Conservation (phyloP, 176 grass and related monocot genomes). For the Zizania latifolia region DNA sequence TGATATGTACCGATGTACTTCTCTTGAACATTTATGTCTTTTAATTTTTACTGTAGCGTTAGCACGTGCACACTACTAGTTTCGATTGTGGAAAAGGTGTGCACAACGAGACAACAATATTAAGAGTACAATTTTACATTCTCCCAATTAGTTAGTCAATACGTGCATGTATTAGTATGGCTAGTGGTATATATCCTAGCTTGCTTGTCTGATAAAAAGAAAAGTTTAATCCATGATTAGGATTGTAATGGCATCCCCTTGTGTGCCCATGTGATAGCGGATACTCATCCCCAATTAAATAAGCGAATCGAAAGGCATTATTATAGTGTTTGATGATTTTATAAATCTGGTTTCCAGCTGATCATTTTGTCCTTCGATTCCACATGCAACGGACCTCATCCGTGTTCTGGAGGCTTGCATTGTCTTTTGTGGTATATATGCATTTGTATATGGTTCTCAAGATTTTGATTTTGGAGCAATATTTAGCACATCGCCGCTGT, state of each 20-base stretch:
- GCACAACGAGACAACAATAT: constrained; percentile 25
- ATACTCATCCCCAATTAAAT: constrained; percentile 30
- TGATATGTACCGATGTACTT: no score
- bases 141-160: constrained; percentile 31
- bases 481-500: constrained; percentile 27
- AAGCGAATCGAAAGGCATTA: constrained; percentile 20
- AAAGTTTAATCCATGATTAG: constrained; percentile 43
- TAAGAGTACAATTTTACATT: constrained; percentile 27
- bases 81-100: no score
- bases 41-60: no score
- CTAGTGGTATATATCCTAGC: constrained; percentile 18
- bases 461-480: constrained; percentile 18
- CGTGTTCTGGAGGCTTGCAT: constrained; percentile 41
- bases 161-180: constrained; percentile 39
- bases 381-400: constrained; percentile 40
- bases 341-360: constrained; percentile 40
- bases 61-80: no score
- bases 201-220: constrained; percentile 29
- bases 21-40: no score
- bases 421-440: constrained; percentile 31
- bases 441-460: not conserved
- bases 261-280: constrained; percentile 41
- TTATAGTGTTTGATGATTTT: constrained; percentile 33
- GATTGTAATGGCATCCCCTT: constrained; percentile 32
- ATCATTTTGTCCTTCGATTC: constrained; percentile 45